phyloP scores from a whole-genome alignment of 345 rosid species.

The Populus davidiana region DNA sequence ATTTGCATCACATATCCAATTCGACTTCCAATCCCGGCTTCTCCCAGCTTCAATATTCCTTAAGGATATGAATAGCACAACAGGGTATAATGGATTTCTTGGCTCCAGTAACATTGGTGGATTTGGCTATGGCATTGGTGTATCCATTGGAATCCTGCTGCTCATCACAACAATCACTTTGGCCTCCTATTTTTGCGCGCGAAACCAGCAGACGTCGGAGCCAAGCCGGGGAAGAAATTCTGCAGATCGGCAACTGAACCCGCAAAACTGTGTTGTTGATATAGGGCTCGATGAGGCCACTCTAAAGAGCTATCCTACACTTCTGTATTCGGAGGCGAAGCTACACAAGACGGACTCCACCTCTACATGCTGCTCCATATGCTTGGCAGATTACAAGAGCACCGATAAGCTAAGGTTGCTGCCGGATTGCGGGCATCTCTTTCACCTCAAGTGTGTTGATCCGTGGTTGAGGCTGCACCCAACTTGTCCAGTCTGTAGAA shows the following conservation, averaged over 20 bases:
- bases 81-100: constrained; percentile 8
- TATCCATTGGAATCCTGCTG: constrained; percentile 41
- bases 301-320: constrained; percentile 66
- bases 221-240: not conserved
- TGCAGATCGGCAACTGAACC: constrained; percentile 4
- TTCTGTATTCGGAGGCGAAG: constrained; percentile 64
- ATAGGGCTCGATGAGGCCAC: constrained; percentile 71
- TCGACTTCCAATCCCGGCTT: not conserved
- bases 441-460: constrained; percentile 78
- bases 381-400: constrained; percentile 73
- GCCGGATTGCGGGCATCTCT: constrained; percentile 78
- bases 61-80: constrained; percentile 23
- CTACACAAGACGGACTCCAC: constrained; percentile 37
- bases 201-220: constrained; percentile 6
- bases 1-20: not conserved
- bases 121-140: constrained; percentile 44
- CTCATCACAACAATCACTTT: constrained; percentile 41
- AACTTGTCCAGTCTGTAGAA: constrained; percentile 75
- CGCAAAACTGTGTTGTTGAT: constrained; percentile 30
- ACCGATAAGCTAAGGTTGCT: constrained; percentile 51
- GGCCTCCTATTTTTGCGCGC: constrained; percentile 44
- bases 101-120: constrained; percentile 30
- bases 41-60: not conserved
- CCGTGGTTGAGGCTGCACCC: constrained; percentile 77
- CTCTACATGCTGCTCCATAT: constrained; percentile 65